Base-by-base conservation (phyloP, 805 yeast species). In the Clavispora carvajalis region DNA sequence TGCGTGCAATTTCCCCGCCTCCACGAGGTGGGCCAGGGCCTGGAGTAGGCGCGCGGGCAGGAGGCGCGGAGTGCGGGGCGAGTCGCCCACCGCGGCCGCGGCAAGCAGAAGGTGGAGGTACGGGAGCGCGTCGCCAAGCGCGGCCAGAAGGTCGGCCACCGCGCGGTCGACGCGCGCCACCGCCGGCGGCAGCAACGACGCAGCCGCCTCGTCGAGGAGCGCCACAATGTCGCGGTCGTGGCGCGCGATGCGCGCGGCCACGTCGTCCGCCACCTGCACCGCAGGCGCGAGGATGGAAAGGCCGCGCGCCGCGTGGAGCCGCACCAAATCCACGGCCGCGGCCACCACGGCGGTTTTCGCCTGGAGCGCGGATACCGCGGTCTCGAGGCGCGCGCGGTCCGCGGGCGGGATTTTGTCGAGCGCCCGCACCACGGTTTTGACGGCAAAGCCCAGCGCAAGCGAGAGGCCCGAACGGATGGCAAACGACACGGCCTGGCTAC, bases 401-500 rank as follows among this genome's bases (percentile, higher is more conserved):
- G 71, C 67, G 21, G 63, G 73, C 0, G 88, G 85, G 44, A 76
- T 68, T 25, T 62, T 59, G 15, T 73, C 80, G 33, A 84, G 62
- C 43, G 82, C 70, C 37, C 71, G 60, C 23, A 77, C 58, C n/a
- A 84, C 75, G 1, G 83, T 77, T 43, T 76, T 78, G 31, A 84
- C 69, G 17, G 90, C 89, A 60, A 77, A 85, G 0, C 83, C 77
- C 0, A 89, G 78, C 0, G 90, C 93, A 16, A 85, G 49, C 2
- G 88, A 79, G 23, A 85, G 75, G 0, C 93, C 88, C 1, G 90
- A 83, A 41, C 83, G 68, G 21, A 85, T 77, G 8, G 90, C 95
- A 61, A 85, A 81, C 2, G 87, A 74, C n/a, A 85, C 85, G 1
- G 86, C 85, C 48, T 84, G 89, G 37, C 77, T 77, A 22, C 89